These are phyloP conservation scores for Monocercomonoides exilis DNA, from an alignment of 78 protist genomes.

Conservation along the genomic window DNA sequence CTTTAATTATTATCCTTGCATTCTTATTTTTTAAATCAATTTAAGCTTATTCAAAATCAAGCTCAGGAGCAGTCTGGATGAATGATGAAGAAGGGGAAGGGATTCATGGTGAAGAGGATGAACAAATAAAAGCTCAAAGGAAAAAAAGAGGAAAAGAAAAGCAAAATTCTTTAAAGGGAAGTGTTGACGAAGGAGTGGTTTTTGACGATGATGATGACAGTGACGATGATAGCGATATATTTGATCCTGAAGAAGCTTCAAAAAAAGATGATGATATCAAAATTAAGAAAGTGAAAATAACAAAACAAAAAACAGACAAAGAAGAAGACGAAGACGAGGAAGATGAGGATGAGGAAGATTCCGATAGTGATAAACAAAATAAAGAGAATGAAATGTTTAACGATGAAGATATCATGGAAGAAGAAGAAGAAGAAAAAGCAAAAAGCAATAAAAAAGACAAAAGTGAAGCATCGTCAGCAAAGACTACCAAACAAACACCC, in stretches of 20 bases:
- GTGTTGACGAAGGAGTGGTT: too few species aligned
- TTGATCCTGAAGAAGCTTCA: not conserved
- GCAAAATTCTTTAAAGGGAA: too few species aligned
- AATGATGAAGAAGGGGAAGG: too few species aligned
- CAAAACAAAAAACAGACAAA: not conserved
- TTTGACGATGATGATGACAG: not conserved
- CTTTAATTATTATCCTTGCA: too few species aligned
- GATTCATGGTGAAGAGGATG: too few species aligned
- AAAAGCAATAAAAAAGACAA: too few species aligned
- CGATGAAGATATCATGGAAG: not conserved
- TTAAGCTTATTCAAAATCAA: too few species aligned
- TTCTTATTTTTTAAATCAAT: too few species aligned
- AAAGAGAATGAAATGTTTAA: not conserved
- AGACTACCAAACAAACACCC: not conserved
- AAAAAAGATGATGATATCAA: not conserved
- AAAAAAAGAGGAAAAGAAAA: too few species aligned
- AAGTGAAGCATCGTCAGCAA: not conserved
- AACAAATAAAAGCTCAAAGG: too few species aligned
- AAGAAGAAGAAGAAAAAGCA: too few species aligned
- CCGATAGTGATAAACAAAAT: not conserved
- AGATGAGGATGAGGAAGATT: not conserved
- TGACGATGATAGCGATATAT: not conserved
- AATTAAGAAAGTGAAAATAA: not conserved
- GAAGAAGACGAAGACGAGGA: not conserved
- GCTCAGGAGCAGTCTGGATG: too few species aligned